Base-by-base conservation (phyloP, 1,139 yeast species). In the Magnusiomyces fungicola region DNA sequence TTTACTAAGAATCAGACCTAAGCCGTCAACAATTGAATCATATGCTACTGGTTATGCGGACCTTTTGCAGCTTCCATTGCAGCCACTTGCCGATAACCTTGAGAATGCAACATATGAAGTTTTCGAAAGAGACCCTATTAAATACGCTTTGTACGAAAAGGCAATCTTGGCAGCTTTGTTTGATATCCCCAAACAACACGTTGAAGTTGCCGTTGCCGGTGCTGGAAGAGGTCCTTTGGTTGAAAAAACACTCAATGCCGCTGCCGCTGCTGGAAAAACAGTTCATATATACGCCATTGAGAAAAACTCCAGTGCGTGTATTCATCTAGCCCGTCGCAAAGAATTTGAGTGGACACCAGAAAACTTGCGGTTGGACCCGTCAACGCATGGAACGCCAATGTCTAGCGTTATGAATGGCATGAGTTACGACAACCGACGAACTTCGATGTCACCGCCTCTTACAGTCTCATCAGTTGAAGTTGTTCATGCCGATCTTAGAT, bases 211-310 rank as follows among this genome's bases (percentile, higher is more conserved):
- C 6, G 74, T 89, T 1, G 81, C 83, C 3, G 97, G 97, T 0
- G 95, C 96, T 0, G 97, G 97, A 0, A 68, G 87, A 48, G 97
- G 97, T 0, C 89, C 92, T 1, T 66, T 88, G 36, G 80, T 87
- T 1, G 81, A 81, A 45, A 66, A 73, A 22, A 69, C 77, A 0
- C 65, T 74, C 46, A 63, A 68, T 21, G 79, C 80, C 1, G 65
- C 78, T 5, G 58, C 62, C 10, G 61, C 65, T 54, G 55, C 68
- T 33, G 56, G 62, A 55, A 51, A 63, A 12, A 55, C 63, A 0
- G 67, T 74, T 16, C 64, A 64, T 23, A 61, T 81, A 1, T 68
- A 72, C 34, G 86, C 85, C 0, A 68, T 88, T 18, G 97, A 89
- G 60, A 85, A 83, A 60, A 88, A 87, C 60, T 71, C 77, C 1